Conservation (phyloP, 148 eudicot species). For the Selenicereus undatus region DNA sequence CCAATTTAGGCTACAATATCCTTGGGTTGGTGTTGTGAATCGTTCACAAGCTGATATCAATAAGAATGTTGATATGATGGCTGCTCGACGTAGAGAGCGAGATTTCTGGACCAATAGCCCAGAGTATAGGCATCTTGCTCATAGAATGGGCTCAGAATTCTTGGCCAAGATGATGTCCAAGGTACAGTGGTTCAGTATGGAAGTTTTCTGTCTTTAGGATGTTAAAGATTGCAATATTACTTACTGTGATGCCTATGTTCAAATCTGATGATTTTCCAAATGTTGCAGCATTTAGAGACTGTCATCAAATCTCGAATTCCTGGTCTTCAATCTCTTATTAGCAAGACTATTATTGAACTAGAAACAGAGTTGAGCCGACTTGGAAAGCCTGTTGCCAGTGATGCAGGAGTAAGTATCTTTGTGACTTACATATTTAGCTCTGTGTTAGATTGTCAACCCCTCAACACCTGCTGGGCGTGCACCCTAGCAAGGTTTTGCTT, state of each 20-base stretch:
- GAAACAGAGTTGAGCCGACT: conserved; percentile 95
- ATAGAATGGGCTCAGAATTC: conserved; percentile 95
- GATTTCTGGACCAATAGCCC: conserved; percentile 78
- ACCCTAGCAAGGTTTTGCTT: not conserved
- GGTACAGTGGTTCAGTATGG: conserved; percentile 31
- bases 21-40: conserved; percentile 98
- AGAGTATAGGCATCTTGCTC: conserved; percentile 82
- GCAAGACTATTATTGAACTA: conserved; percentile 84
- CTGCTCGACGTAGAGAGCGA: conserved; percentile 85
- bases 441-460: not conserved
- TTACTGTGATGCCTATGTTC: not conserved
- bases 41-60: conserved; percentile 98
- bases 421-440: not conserved
- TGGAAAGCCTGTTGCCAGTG: conserved; percentile 89
- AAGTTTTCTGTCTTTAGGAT: not conserved
- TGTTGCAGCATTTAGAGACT: conserved; percentile 81
- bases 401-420: conserved; percentile 86
- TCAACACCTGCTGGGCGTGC: not conserved
- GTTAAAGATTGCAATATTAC: not conserved
- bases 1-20: conserved; percentile 71
- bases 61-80: conserved; percentile 89
- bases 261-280: conserved; percentile 11
- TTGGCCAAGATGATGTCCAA: conserved; percentile 88
- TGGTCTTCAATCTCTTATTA: conserved; percentile 90
- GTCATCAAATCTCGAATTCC: conserved; percentile 99